Percentiles rank a stretch among this genome's conserved stretches.
Conservation (phyloP, 2,329 filamentous ascomycete species). For the Scedosporium aurantiacum region DNA sequence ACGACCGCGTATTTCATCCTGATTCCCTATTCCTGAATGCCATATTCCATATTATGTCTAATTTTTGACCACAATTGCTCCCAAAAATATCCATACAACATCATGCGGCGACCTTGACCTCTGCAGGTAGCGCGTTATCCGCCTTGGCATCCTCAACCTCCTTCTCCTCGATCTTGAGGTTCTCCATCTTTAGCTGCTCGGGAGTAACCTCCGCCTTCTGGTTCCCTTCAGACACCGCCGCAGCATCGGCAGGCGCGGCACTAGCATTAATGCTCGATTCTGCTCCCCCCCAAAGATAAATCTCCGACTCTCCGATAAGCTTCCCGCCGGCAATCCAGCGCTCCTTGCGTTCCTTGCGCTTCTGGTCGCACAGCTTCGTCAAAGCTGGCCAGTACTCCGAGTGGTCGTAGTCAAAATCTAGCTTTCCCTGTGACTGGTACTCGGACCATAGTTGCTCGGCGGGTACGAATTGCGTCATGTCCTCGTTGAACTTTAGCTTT, state of each 20-base stretch:
- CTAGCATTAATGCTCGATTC: background rate
- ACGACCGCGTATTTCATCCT: too few species aligned
- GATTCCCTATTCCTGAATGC: background rate
- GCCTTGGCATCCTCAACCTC: constrained; percentile 7
- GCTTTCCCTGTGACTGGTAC: constrained; percentile 55
- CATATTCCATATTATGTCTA: background rate
- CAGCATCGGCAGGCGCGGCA: background rate
- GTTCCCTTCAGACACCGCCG: background rate
- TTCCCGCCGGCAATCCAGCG: constrained; percentile 76
- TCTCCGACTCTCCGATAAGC: constrained; percentile 74
- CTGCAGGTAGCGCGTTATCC: background rate
- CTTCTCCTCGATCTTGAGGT: constrained; percentile 17
- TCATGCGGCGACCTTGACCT: constrained; percentile 9
- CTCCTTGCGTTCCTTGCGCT: constrained; percentile 48
- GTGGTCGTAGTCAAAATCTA: constrained; percentile 90
- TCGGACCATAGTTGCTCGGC: constrained; percentile 70
- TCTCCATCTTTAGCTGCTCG: constrained; percentile 23
- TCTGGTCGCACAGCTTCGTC: constrained; percentile 56
- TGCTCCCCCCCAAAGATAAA: constrained; percentile 60
- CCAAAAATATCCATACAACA: too few species aligned
- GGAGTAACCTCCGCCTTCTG: background rate
- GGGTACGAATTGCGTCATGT: constrained; percentile 73
- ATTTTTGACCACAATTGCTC: background rate
- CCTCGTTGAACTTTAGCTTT: constrained; percentile 97
- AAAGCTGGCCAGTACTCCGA: constrained; percentile 80